Conservation (phyloP, 23 red algal species). For the Gracilaria caudata region DNA sequence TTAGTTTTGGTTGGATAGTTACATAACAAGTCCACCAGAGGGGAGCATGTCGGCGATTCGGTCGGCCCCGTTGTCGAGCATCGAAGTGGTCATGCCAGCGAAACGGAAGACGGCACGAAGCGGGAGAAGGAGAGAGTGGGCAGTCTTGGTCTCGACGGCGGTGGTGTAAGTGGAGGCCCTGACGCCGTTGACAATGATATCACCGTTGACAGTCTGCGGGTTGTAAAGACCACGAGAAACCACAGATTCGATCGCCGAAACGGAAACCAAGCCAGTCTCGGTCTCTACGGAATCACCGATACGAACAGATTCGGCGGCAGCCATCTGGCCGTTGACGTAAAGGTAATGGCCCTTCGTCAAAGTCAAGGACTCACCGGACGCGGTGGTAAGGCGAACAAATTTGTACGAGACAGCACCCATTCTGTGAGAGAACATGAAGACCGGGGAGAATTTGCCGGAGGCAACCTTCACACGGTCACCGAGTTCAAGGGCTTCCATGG, state of each 20-base stretch:
- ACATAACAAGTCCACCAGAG: conserved; percentile 10
- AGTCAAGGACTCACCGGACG: conserved; percentile 35
- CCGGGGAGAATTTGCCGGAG: conserved; percentile 50
- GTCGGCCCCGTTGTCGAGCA: conserved; percentile 51
- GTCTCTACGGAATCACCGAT: conserved; percentile 56
- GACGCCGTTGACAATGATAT: conserved; percentile 56
- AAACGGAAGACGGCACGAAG: conserved; percentile 37
- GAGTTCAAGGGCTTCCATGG: conserved; percentile 55
- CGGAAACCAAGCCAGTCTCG: conserved; percentile 33
- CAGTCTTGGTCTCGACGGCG: conserved; percentile 47
- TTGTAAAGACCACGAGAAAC: conserved; percentile 54
- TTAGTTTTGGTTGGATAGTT: conserved; percentile 16
- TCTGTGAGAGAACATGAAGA: conserved; percentile 84
- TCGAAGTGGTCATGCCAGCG: conserved; percentile 28
- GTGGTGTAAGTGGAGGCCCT: conserved; percentile 61
- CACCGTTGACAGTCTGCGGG: conserved; percentile 51
- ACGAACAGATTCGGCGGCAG: conserved; percentile 50
- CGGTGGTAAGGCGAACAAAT: conserved; percentile 50
- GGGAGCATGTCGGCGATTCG: conserved; percentile 29
- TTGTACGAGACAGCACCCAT: conserved; percentile 26
- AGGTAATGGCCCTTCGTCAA: conserved; percentile 69
- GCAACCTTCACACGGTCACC: conserved; percentile 81
- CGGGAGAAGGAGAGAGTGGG: conserved; percentile 53
- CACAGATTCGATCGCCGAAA: conserved; percentile 32
- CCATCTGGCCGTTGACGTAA: conserved; percentile 61